These are phyloP conservation scores for Silene noctiflora DNA, from an alignment of 179 eudicot species.

Conservation along the genomic window DNA sequence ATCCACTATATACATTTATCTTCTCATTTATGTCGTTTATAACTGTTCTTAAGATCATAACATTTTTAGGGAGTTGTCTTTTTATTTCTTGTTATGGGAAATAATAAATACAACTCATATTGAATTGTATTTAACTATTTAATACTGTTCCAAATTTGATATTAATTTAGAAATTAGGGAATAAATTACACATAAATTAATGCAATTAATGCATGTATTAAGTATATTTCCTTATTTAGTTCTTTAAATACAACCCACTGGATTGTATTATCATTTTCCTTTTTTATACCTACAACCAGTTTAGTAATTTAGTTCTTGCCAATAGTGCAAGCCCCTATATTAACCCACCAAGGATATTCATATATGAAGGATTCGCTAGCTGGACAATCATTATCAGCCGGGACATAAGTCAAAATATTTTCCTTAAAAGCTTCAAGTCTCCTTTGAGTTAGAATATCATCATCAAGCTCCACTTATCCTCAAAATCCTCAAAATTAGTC, in stretches of 20 bases:
- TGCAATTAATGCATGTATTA: too few relatives aligned
- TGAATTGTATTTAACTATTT: too few relatives aligned
- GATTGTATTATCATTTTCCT: too few relatives aligned
- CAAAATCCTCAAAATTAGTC: background rate
- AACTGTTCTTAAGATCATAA: background rate
- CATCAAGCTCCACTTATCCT: background rate
- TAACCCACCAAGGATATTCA: background rate
- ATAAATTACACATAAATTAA: too few relatives aligned
- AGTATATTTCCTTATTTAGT: too few relatives aligned
- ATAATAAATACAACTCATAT: too few relatives aligned
- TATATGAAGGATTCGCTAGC: background rate
- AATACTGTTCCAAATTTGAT: too few relatives aligned
- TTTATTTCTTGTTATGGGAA: too few relatives aligned
- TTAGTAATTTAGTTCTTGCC: background rate
- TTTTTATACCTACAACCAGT: background rate
- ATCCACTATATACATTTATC: background rate
- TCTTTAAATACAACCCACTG: too few relatives aligned
- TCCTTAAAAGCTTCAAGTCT: background rate
- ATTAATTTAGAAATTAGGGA: too few relatives aligned
- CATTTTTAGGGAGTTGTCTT: background rate
- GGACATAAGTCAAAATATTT: background rate
- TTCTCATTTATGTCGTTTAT: background rate
- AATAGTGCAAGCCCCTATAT: background rate
- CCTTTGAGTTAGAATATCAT: background rate
- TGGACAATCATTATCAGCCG: background rate